These are phyloP conservation scores for Cladosporium velox DNA, from an alignment of 2,329 filamentous ascomycete genomes.

Conservation along the genomic window DNA sequence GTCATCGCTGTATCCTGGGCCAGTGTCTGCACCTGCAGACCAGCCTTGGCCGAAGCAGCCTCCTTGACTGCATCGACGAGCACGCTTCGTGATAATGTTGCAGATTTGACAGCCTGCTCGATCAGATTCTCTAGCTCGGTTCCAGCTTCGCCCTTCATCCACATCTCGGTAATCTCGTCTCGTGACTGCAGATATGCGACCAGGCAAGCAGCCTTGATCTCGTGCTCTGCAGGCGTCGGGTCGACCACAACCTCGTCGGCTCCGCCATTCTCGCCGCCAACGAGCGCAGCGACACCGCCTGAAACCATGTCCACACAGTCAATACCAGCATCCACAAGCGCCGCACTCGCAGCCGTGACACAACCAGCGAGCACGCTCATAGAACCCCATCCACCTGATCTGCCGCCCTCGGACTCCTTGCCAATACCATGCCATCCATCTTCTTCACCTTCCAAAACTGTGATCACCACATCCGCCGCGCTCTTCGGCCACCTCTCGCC, in stretches of 20 bases:
- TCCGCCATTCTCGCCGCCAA: conserved; percentile 43
- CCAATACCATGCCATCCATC: conserved; percentile 67
- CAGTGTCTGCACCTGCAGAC: conserved; percentile 19
- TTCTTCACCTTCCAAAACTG: conserved; percentile 90
- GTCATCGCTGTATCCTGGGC: conserved; percentile 34
- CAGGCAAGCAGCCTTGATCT: conserved; percentile 79
- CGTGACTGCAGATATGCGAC: conserved; percentile 83
- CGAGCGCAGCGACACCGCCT: conserved; percentile 83
- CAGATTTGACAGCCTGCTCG: conserved; percentile 65
- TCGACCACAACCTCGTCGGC: conserved; percentile 65
- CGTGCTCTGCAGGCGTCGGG: conserved; percentile 79
- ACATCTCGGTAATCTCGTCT: conserved; percentile 92
- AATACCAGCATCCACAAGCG: conserved; percentile 90
- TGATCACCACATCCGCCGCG: conserved; percentile 91
- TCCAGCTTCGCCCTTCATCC: conserved; percentile 76
- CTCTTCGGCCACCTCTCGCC: conserved; percentile 98
- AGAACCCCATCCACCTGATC: conserved; percentile 68
- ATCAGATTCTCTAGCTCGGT: conserved; percentile 55
- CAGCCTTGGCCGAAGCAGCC: conserved; percentile 45
- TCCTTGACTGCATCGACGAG: conserved; percentile 64
- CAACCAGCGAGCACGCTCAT: conserved; percentile 92
- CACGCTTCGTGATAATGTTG: conserved; percentile 60
- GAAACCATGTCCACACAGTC: conserved; percentile 90
- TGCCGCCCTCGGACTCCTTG: conserved; percentile 30
- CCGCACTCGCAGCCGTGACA: conserved; percentile 90